Evolutionary conservation across 148 eudicot genomes (phyloP).

Genomic region (Vaccinium corymbosum): DNA sequence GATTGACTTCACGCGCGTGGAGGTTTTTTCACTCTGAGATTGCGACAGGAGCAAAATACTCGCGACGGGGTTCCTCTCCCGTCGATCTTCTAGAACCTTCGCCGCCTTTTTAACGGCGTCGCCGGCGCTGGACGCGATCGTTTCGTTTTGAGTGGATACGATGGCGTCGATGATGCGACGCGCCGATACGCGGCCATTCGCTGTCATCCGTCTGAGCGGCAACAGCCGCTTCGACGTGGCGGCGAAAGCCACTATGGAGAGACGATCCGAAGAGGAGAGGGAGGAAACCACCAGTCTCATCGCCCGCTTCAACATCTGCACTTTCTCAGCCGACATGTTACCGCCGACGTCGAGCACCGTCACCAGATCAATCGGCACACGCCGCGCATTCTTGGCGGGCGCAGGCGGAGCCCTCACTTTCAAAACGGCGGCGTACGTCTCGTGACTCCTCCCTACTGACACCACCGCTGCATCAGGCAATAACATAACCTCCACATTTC

Average conservation of each 20-base stretch:
- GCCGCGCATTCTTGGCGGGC: constrained; percentile 21
- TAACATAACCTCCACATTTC: constrained; percentile 44
- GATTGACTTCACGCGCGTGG: neutral
- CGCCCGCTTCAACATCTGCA: constrained; percentile 47
- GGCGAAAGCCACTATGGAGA: constrained; percentile 75
- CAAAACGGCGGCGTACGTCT: constrained; percentile 62
- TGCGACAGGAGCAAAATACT: constrained; percentile 54
- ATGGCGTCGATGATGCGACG: constrained; percentile 67
- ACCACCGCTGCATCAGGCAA: constrained; percentile 71
- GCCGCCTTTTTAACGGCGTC: constrained; percentile 72
- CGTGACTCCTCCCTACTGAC: constrained; percentile 46
- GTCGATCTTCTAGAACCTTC: constrained; percentile 74
- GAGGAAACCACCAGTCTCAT: constrained; percentile 60
- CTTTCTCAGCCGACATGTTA: constrained; percentile 30
- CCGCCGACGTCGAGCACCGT: constrained; percentile 62
- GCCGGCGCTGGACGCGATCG: constrained; percentile 23
- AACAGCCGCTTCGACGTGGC: constrained; percentile 55
- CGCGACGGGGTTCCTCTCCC: constrained; percentile 54
- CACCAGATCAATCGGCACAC: constrained; percentile 72
- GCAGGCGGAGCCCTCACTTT: constrained; percentile 57
- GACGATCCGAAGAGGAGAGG: constrained; percentile 66
- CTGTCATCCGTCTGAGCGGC: constrained; percentile 68
- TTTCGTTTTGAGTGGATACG: constrained; percentile 31
- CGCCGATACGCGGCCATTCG: constrained; percentile 56
- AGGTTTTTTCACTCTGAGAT: constrained; percentile 22